These are phyloP conservation scores for Arctium minus DNA, from an alignment of 129 eudicot species.

Conservation along the genomic window DNA sequence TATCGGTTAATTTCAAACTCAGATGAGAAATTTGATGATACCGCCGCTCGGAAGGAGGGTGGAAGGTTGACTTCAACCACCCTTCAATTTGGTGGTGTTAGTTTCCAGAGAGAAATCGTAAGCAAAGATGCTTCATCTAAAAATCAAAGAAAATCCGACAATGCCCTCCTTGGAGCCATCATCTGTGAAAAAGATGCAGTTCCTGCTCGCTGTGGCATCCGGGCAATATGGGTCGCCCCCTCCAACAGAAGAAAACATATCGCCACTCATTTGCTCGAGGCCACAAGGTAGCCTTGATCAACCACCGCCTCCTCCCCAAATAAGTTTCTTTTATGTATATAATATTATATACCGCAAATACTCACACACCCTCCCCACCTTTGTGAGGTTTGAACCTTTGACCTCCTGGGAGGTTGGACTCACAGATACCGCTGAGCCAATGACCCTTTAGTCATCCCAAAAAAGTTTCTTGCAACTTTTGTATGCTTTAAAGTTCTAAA, in stretches of 20 bases:
- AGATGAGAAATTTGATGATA: slow-evolving; percentile 9
- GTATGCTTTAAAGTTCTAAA: not conserved
- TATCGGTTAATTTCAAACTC: slow-evolving; percentile 42
- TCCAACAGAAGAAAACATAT: slow-evolving; percentile 70
- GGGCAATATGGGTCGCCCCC: slow-evolving; percentile 93
- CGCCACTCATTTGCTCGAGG: slow-evolving; percentile 74
- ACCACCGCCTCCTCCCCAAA: not conserved
- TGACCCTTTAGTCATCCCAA: too few species aligned
- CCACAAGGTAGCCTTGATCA: slow-evolving; percentile 49
- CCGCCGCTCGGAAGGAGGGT: slow-evolving; percentile 10
- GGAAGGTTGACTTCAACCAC: slow-evolving; percentile 28
- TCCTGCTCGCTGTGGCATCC: slow-evolving; percentile 70
- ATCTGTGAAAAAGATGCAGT: slow-evolving; percentile 62
- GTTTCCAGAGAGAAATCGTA: slow-evolving; percentile 52
- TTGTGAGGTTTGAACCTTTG: too few species aligned
- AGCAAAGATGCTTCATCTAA: slow-evolving; percentile 22
- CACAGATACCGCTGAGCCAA: too few species aligned
- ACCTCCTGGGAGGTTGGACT: too few species aligned
- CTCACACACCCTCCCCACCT: too few species aligned
- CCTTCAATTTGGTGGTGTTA: slow-evolving; percentile 60
- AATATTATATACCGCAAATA: too few species aligned
- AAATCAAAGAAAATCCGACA: slow-evolving; percentile 17
- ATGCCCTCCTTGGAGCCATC: slow-evolving; percentile 37
- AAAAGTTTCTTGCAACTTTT: not conserved
- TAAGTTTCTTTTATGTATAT: not conserved